A percentile compares a stretch with the other conserved stretches of the same genome.
phyloP scores from a whole-genome alignment of 1,284 basidiomycete species.

The Trichosporon asahii region DNA sequence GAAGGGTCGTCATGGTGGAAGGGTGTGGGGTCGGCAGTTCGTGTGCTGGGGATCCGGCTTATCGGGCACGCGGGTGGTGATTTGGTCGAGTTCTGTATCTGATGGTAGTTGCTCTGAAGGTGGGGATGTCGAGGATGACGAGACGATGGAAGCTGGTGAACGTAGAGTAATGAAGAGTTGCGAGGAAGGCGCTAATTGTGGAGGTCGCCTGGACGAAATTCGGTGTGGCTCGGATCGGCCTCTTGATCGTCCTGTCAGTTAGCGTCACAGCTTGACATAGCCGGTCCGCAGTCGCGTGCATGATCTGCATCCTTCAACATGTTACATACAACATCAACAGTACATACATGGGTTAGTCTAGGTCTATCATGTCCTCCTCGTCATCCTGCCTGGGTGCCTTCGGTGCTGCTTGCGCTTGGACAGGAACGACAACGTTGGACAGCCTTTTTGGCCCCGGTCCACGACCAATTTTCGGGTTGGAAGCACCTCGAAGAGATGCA shows the following conservation, averaged over 20 bases:
- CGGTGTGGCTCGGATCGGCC: neutral
- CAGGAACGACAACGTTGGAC: slow-evolving; percentile 11
- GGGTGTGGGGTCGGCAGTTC: neutral
- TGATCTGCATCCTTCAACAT: neutral
- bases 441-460: slow-evolving; percentile 13
- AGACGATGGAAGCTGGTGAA: neutral
- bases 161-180: neutral
- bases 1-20: slow-evolving; percentile 19
- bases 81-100: too few relatives aligned
- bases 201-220: neutral
- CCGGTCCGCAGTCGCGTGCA: neutral
- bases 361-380: slow-evolving; percentile 32
- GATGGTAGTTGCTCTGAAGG: too few relatives aligned
- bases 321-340: slow-evolving; percentile 7
- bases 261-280: neutral
- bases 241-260: neutral
- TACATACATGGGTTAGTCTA: slow-evolving; percentile 23
- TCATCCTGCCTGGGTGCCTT: slow-evolving; percentile 1
- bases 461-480: slow-evolving; percentile 7
- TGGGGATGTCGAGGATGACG: neutral
- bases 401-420: neutral
- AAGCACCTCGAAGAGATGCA: slow-evolving; percentile 19
- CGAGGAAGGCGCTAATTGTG: neutral
- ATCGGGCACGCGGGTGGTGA: too few relatives aligned
- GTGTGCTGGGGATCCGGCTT: too few relatives aligned